Percentiles rank a stretch among this genome's conserved stretches.
phyloP scores from a whole-genome alignment of 768 basidiomycete species.

The Naganishia randhawae region DNA sequence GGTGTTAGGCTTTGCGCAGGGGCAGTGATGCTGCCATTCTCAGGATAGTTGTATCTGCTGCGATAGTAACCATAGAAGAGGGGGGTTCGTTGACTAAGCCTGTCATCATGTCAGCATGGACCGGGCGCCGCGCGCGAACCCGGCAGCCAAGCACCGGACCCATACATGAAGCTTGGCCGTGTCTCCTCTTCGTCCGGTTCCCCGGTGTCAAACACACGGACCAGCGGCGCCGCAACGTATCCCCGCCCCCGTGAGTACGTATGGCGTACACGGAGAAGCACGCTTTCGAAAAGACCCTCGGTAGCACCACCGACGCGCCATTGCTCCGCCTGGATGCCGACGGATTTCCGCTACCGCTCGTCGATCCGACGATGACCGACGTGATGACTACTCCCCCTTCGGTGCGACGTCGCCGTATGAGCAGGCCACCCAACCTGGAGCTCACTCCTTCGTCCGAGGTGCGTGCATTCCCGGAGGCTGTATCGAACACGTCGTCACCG shows the following conservation, averaged over 20 bases:
- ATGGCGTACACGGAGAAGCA: not conserved
- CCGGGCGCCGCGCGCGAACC: no score
- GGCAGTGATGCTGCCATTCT: not conserved
- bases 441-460: not conserved
- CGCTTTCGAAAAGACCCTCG: not conserved
- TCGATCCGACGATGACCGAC: no score
- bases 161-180: no score
- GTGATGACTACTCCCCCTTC: not conserved
- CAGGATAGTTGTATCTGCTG: not conserved
- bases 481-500: not conserved
- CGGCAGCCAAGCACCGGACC: no score
- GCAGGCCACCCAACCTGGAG: not conserved
- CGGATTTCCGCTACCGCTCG: not conserved
- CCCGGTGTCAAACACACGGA: no score
- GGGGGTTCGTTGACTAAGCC: not conserved
- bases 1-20: not conserved
- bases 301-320: not conserved
- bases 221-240: slow-evolving; percentile 1
- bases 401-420: not conserved
- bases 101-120: not conserved
- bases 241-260: no score
- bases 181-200: no score
- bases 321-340: slow-evolving; percentile 3
- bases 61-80: not conserved
- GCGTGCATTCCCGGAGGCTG: not conserved